Evolutionary conservation across 495 filamentous ascomycete species (phyloP).

Genomic region (Aspergillus taichungensis): DNA sequence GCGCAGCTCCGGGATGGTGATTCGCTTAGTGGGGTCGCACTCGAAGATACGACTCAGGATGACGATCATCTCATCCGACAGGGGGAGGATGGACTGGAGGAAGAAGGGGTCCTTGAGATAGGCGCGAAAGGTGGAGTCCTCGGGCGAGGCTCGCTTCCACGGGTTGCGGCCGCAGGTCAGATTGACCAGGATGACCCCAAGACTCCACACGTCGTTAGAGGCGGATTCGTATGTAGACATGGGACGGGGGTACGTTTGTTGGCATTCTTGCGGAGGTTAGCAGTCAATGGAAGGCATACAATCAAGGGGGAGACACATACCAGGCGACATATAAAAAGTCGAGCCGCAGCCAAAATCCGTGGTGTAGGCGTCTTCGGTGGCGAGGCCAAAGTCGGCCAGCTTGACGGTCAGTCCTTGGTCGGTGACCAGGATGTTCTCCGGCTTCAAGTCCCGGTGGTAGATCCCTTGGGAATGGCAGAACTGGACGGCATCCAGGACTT

Average conservation of each 20-base stretch:
- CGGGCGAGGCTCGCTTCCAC: slow-evolving; percentile 88
- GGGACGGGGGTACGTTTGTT: slow-evolving; percentile 71
- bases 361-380: slow-evolving; percentile 72
- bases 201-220: slow-evolving; percentile 95
- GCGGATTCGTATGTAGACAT: slow-evolving; percentile 80
- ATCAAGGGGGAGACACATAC: slow-evolving; percentile 42
- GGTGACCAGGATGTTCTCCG: slow-evolving; percentile 93
- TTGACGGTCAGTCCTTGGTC: slow-evolving; percentile 83
- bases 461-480: slow-evolving; percentile 90
- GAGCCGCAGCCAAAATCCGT: slow-evolving; percentile 97
- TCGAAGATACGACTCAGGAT: slow-evolving; percentile 90
- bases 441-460: slow-evolving; percentile 96
- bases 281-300: slow-evolving; percentile 4
- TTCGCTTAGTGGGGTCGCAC: slow-evolving; percentile 73
- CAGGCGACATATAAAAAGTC: slow-evolving; percentile 99
- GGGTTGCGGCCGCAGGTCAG: slow-evolving; percentile 96
- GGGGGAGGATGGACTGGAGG: slow-evolving; percentile 82
- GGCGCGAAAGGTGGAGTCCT: slow-evolving; percentile 93
- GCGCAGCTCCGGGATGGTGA: slow-evolving; percentile 75
- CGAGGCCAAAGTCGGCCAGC: slow-evolving; percentile 94
- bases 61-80: slow-evolving; percentile 82
- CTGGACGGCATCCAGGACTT: slow-evolving; percentile 95
- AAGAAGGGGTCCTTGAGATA: slow-evolving; percentile 81
- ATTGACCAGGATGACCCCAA: slow-evolving; percentile 96
- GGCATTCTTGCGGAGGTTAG: slow-evolving; percentile 62